These are phyloP conservation scores for Paecilomyces sp. DNA, from an alignment of 2,329 filamentous ascomycete species.

Conservation along the genomic window DNA sequence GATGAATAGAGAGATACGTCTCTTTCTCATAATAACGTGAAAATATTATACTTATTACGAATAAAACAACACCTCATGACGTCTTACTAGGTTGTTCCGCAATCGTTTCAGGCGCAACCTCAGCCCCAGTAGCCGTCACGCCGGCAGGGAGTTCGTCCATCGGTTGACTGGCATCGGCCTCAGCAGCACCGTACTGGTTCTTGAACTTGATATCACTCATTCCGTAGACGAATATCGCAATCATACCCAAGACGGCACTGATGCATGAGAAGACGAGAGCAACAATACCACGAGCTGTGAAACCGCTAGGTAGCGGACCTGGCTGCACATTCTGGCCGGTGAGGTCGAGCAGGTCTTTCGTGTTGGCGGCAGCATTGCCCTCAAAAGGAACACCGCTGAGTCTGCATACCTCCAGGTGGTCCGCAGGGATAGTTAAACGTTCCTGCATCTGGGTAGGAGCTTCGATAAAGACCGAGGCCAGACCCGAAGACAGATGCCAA, in stretches of 20 bases:
- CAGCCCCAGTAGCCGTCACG: neutral
- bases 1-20: no score
- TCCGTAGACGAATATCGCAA: conserved; percentile 60
- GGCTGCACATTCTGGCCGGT: conserved; percentile 25
- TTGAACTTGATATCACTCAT: conserved; percentile 12
- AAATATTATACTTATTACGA: neutral
- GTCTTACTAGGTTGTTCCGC: neutral
- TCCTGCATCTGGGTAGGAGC: conserved; percentile 57
- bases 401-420: neutral
- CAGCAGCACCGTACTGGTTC: neutral
- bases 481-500: conserved; percentile 65
- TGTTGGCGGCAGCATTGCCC: neutral
- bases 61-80: neutral
- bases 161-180: neutral
- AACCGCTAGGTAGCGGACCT: conserved; percentile 56
- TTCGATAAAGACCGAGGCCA: conserved; percentile 59
- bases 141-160: neutral
- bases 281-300: conserved; percentile 63
- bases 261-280: conserved; percentile 67
- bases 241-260: conserved; percentile 61
- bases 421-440: conserved; percentile 48
- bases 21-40: neutral
- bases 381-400: neutral
- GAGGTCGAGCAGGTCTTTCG: neutral
- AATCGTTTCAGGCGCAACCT: neutral